Evolutionary conservation across 805 yeast genomes (phyloP), one percentile per base, ranked within the genome.

Genomic region (Millerago galiae): DNA sequence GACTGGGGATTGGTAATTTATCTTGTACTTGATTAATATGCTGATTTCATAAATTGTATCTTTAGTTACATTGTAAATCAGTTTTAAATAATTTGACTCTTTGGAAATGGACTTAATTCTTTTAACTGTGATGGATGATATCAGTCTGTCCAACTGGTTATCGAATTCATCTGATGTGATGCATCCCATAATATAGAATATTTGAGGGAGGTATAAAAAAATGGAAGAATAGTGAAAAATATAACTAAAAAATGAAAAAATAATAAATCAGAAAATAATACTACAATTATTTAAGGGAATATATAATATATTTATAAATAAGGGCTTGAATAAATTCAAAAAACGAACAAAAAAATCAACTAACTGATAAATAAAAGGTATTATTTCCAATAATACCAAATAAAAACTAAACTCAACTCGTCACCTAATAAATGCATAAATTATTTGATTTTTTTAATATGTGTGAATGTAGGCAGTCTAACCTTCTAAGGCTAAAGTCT

Each of bases 401-500:
- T 11, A 34, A 40, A 9, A 37, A 31, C 21, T 40, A 31, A 34
- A 34, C 43, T 27, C 13, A 33, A 34, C 37, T 29, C 32, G 6
- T 17, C 33, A 12, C 31, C 33, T 13, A 9, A 8, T 21, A 16
- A 17, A 17, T 21, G 30, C 30, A 26, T 14, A 10, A 15, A 29
- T 30, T 30, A 24, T 16, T 32, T 38, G 15, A 2, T 25, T 13
- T 38, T 17, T 38, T 18, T 15, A 2, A 5, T 37, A 12, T 3
- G 12, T 29, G 21, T 7, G 5, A 15, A 12, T 12, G 13, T 9
- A 6, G 5, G 28, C 8, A 30, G 21, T 15, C 14, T 37, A 37
- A 30, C 33, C 30, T 9, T 29, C 30, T 14, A 28, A 25, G 41
- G 96, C 93, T 76, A 93, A 77, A 61, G 81, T 80, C 74, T 88